Base-by-base conservation (phyloP, 2,329 filamentous ascomycete genomes). In the Fusarium mundagurra region DNA sequence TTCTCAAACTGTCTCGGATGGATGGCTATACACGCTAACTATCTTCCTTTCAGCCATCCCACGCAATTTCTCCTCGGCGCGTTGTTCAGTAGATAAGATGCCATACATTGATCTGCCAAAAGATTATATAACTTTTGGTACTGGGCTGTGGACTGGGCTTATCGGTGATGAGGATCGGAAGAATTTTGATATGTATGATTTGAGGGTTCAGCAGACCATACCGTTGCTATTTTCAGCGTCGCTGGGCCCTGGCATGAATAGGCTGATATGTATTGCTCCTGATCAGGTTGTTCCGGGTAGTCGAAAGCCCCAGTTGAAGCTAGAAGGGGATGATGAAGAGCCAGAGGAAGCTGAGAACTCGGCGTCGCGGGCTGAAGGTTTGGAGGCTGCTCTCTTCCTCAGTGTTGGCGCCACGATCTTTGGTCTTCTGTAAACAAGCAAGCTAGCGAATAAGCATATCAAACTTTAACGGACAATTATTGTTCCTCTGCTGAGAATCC, bases 121-220 rank as follows among this genome's bases (percentile, higher is more conserved):
- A 29, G 27, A 5, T 16, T 47, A 47, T 3, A 11, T 47, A 16
- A 47, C 45, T 29, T 47, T 47, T 16, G 4, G 18, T 13, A 29
- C 0, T 22, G 45, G 45, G 0, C 16, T 47, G 4, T 3, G 4
- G 13, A 11, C 1, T 16, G 27, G 45, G 6, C 20, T 5, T 29
- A 1, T 4, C 18, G 27, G 27, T 5, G 6, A 47, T 29, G 13
- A 29, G 27, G 45, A 47, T 1, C 45, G 18, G 3, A 3, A 47
- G 3, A 3, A 47, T 3, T 47, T 29, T 16, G 27, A 29, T 7
- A 47, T 0, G 45, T 47, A 47, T 29, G 45, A 47, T 3, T 5
- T 47, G 27, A 47, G 4, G 27, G 27, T 47, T 10, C 45, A 47
- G 20, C 45, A 47, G 45, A 47, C 45, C 20, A 16, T 29, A 0